Conservation (phyloP, 768 basidiomycete species). For the Lyophyllum shimeji region DNA sequence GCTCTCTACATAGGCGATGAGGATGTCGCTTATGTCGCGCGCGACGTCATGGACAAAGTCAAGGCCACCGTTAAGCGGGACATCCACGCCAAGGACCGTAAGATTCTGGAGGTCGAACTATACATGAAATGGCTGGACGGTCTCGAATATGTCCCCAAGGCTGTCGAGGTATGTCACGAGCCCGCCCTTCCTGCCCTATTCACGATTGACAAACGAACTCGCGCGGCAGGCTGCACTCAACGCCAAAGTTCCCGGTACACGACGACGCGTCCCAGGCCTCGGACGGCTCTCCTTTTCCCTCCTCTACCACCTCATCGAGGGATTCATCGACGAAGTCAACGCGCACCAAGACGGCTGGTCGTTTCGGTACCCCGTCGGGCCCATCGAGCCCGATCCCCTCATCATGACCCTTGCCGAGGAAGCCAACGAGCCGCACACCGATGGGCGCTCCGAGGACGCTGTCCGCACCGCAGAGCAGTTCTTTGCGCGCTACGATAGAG, state of each 20-base stretch:
- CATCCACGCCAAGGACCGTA: constrained; percentile 23
- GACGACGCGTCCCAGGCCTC: constrained; percentile 33
- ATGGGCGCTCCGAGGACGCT: constrained; percentile 37
- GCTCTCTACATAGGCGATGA: constrained; percentile 16
- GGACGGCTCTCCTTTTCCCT: constrained; percentile 41
- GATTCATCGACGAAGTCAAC: constrained; percentile 44
- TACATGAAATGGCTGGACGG: constrained; percentile 43
- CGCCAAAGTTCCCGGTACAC: constrained; percentile 36
- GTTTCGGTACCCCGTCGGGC: constrained; percentile 23
- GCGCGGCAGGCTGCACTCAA: constrained; percentile 34
- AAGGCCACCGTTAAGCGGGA: constrained; percentile 30
- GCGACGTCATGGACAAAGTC: constrained; percentile 31
- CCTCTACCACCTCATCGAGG: constrained; percentile 42
- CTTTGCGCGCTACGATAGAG: constrained; percentile 33
- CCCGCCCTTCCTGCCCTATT: not conserved
- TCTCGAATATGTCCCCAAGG: constrained; percentile 35
- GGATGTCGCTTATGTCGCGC: constrained; percentile 23
- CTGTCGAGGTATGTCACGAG: constrained; percentile 33
- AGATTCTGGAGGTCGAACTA: constrained; percentile 40
- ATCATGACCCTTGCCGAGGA: constrained; percentile 47
- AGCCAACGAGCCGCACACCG: constrained; percentile 39
- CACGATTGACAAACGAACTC: not conserved
- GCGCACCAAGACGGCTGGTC: constrained; percentile 44
- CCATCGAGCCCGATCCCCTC: constrained; percentile 29
- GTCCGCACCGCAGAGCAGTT: constrained; percentile 33